phyloP scores from a whole-genome alignment of 176 grass and related monocot genomes.

The Guadua angustifolia region DNA sequence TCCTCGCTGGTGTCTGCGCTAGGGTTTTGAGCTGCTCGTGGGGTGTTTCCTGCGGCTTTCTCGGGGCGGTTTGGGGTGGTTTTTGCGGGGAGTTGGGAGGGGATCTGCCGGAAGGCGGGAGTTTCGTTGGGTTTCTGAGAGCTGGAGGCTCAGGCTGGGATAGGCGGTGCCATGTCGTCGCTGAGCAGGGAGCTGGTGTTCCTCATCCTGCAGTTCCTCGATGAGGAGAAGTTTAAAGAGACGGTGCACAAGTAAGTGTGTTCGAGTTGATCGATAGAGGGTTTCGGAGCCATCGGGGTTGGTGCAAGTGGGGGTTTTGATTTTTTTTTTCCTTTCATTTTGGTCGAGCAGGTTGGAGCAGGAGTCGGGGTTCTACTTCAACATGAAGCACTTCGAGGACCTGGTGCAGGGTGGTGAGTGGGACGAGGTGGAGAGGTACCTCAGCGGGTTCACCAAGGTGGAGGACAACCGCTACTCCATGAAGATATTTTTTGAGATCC shows the following conservation, averaged over 20 bases:
- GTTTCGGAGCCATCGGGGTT: slow-evolving; percentile 12
- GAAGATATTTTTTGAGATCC: slow-evolving; percentile 99
- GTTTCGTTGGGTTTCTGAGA: slow-evolving; percentile 51
- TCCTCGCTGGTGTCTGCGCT: not conserved
- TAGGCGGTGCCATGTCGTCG: slow-evolving; percentile 83
- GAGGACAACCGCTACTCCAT: slow-evolving; percentile 99
- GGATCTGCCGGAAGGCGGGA: slow-evolving; percentile 62
- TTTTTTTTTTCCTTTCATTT: not conserved
- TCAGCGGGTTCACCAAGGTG: slow-evolving; percentile 98
- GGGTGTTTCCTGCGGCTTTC: not conserved
- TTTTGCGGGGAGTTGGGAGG: slow-evolving; percentile 50
- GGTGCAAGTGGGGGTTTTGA: slow-evolving; percentile 9
- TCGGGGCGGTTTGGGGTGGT: slow-evolving; percentile 13
- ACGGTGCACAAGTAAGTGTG: slow-evolving; percentile 72
- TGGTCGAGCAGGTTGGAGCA: slow-evolving; percentile 78
- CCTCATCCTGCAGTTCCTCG: slow-evolving; percentile 93
- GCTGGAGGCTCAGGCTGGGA: slow-evolving; percentile 84
- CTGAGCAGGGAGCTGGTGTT: slow-evolving; percentile 93
- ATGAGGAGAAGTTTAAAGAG: slow-evolving; percentile 94
- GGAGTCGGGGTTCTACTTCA: slow-evolving; percentile 99
- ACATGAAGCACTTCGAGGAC: slow-evolving; percentile 99
- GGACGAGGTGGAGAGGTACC: slow-evolving; percentile 99
- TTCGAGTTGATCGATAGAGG: not conserved
- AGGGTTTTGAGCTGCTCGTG: slow-evolving; percentile 23
- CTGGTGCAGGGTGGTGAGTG: slow-evolving; percentile 95